Evolutionary conservation across 148 eudicot species (phyloP), one percentile per base, ranked within the genome.

Genomic region (Gaultheria prostrata): DNA sequence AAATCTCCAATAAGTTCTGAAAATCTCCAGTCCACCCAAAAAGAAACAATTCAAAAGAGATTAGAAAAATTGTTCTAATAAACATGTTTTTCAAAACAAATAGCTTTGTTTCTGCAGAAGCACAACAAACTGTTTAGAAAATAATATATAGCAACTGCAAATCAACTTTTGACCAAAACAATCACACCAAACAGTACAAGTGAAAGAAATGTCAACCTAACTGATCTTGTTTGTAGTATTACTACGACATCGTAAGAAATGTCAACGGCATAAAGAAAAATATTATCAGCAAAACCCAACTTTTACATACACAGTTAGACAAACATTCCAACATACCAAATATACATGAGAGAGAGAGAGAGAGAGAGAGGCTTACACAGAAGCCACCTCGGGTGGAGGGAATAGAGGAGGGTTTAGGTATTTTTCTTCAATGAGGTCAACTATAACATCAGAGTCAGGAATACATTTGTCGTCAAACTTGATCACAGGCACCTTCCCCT

Each of bases 361-460:
- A 56, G 82, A 77, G 50, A 43, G 80, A 72, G 83, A 8, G 32
- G 54, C 91, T 83, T 91, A 94, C 96, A 93, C 95, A 82, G 96
- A 85, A 67, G 93, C 82, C 53, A 91, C 71, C 78, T 91, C 91
- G 46, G 96, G 89, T 30, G 93, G 88, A 80, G 93, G 75, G 45
- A 89, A 65, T 65, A 94, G 93, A 88, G 92, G 79, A 85, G 93
- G 95, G 10, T 78, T 83, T 2, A 94, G 96, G 83, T 85, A 88
- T 80, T 93, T 94, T 87, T 94, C 93, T 84, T 94, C 98, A 83
- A 93, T 48, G 56, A 92, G 63, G 11, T 89, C 91, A 77, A 93
- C 94, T 74, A 94, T 91, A 80, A 91, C 93, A 91, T 93, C 98
- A 84, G 98, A 94, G 85, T 93, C 96, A 73, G 95, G 28, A 75